Conservation (phyloP, 2,329 filamentous ascomycete species). For the Sclerotinia spermophila region DNA sequence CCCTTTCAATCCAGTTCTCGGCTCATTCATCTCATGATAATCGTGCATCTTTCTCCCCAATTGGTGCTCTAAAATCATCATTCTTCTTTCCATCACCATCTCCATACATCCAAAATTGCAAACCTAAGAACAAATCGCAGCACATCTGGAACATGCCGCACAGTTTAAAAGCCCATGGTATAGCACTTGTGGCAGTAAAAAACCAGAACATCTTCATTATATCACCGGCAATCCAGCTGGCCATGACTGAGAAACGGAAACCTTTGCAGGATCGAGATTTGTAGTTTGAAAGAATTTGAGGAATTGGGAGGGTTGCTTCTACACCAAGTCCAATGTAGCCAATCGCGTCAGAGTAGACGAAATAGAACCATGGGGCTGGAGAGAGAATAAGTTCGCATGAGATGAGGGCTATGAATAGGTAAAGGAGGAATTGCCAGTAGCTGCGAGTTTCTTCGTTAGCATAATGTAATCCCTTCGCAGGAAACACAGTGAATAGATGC, state of each 20-base stretch:
- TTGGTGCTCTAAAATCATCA: slow-evolving; percentile 25
- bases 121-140: slow-evolving; percentile 70
- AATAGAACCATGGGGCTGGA: slow-evolving; percentile 54
- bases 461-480: not conserved
- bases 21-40: slow-evolving; percentile 22
- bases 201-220: slow-evolving; percentile 88
- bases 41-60: slow-evolving; percentile 34
- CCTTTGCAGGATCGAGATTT: slow-evolving; percentile 68
- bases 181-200: slow-evolving; percentile 65
- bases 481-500: slow-evolving; percentile 16
- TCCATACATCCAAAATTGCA: slow-evolving; percentile 71
- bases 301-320: slow-evolving; percentile 77
- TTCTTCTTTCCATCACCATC: slow-evolving; percentile 39
- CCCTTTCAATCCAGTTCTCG: not conserved
- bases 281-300: slow-evolving; percentile 71
- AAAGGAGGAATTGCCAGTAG: slow-evolving; percentile 75
- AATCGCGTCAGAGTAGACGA: slow-evolving; percentile 62
- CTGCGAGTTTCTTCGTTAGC: slow-evolving; percentile 38
- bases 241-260: slow-evolving; percentile 71
- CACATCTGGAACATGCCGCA: slow-evolving; percentile 77
- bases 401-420: slow-evolving; percentile 59
- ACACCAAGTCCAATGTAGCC: slow-evolving; percentile 74
- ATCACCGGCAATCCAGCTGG: slow-evolving; percentile 76
- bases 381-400: slow-evolving; percentile 65
- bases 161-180: slow-evolving; percentile 76